phyloP scores from a whole-genome alignment of 1,284 basidiomycete species.

The Fomitopsis pinicola region DNA sequence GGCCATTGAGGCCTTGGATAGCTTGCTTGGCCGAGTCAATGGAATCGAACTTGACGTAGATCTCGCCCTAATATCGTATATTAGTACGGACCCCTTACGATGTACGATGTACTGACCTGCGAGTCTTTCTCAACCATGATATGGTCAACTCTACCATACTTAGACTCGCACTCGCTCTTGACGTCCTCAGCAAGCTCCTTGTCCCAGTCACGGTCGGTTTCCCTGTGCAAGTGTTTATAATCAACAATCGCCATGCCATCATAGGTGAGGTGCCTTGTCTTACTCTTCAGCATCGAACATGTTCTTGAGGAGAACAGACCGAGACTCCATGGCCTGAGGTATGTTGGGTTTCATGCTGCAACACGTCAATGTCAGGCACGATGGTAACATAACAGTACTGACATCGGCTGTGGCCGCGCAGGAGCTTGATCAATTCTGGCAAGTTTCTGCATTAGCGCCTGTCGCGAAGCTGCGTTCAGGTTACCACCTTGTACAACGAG shows the following conservation, averaged over 20 bases:
- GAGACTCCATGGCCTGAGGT: conserved; percentile 76
- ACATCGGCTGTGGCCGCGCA: conserved; percentile 56
- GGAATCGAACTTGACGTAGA: conserved; percentile 89
- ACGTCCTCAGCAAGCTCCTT: conserved; percentile 95
- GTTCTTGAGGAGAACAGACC: conserved; percentile 84
- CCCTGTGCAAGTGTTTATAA: conserved; percentile 43
- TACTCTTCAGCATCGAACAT: conserved; percentile 98
- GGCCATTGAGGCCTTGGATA: conserved; percentile 86
- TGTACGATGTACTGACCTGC: conserved; percentile 50
- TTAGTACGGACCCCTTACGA: background rate
- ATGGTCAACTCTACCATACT: conserved; percentile 84
- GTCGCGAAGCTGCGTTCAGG: conserved; percentile 92
- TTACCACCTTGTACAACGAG: conserved; percentile 63
- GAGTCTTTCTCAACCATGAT: conserved; percentile 96
- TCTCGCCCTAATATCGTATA: conserved; percentile 74
- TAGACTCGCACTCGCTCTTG: conserved; percentile 87
- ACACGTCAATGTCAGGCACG: background rate
- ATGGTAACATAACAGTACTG: conserved; percentile 23
- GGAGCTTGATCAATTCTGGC: conserved; percentile 79
- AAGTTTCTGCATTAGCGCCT: conserved; percentile 99
- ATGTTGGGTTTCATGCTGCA: conserved; percentile 62
- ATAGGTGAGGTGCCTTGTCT: conserved; percentile 21
- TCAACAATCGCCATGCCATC: background rate
- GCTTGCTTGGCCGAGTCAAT: conserved; percentile 82
- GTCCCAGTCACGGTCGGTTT: conserved; percentile 96